Base-by-base conservation (phyloP, 805 yeast species). In the Cyberlindnera amylophila region DNA sequence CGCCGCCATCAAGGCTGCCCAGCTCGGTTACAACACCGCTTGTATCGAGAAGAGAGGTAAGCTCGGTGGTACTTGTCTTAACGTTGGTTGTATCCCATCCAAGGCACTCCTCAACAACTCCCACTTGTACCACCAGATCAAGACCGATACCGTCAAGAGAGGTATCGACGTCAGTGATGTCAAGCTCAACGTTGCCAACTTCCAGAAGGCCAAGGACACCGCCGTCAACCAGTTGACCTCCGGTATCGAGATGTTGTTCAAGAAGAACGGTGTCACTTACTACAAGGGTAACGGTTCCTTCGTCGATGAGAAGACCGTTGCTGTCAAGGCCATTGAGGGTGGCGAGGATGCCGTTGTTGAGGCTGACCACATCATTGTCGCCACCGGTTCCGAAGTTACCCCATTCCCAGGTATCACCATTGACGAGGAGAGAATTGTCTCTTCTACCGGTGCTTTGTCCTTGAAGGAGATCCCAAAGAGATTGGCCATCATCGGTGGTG, bases 51-150 rank as follows among this genome's bases (percentile, higher is more conserved):
- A 88, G 72, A 84, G 99, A 69, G 99, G 99, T 35, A 70, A 80
- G 34, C 77, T 95, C 51, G 99, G 99, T 51, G 99, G 99, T 61
- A 93, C 99, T 43, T 93, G 99, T 79, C 74, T 95, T 59, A 93
- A 93, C 68, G 98, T 93, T 41, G 99, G 99, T 38, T 93, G 99
- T 77, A 93, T 93, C 61, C 99, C 99, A 46, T 93, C 99, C 52
- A 93, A 93, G 70, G 86, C 99, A 6, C 69, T 93, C 46, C 74
- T 93, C 59, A 91, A 93, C 81, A 93, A 93, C 76, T 86, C 98
- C 14, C 96, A 89, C 47, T 66, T 91, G 54, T 91, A 77, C 73
- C 98, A 93, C 67, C 84, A 82, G 65, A 85, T 93, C 67, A 73
- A 80, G 66, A 83, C 80, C 60, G 99, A 93, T 62, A 73, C 97